Evolutionary conservation across 1,284 basidiomycete species (phyloP).

Genomic region (Cutaneotrichosporon arboriforme): DNA sequence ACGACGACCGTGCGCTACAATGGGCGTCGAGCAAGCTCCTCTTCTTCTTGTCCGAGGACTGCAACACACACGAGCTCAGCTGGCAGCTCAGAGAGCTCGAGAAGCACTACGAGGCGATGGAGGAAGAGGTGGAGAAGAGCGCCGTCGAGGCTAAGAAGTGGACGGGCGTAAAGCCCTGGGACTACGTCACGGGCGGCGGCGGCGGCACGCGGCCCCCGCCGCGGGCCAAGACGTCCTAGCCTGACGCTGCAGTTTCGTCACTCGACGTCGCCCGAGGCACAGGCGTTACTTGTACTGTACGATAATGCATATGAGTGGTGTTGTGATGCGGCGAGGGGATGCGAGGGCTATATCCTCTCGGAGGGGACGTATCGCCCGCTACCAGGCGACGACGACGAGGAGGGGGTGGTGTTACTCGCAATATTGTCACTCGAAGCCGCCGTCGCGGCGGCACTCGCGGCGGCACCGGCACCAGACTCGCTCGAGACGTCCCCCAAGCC

Average conservation of each 20-base stretch:
- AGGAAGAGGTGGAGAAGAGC: constrained; percentile 10
- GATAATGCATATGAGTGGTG: constrained; percentile 9
- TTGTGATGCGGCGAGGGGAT: not conserved
- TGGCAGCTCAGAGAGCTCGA: constrained; percentile 31
- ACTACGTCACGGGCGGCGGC: not conserved
- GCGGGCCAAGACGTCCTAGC: too few species aligned
- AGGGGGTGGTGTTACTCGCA: too few species aligned
- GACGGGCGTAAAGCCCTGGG: not conserved
- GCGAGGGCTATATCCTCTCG: constrained; percentile 8
- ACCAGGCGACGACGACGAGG: not conserved
- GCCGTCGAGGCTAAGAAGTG: constrained; percentile 4
- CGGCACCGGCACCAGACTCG: not conserved
- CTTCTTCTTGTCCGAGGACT: constrained; percentile 38
- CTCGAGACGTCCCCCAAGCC: constrained; percentile 57
- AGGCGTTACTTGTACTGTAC: not conserved
- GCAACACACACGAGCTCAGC: constrained; percentile 30
- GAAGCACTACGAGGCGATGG: constrained; percentile 32
- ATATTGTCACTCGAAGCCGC: too few species aligned
- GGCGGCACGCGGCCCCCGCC: too few species aligned
- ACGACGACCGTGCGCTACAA: constrained; percentile 26
- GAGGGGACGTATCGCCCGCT: not conserved
- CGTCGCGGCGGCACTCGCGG: not conserved
- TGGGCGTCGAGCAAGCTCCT: constrained; percentile 29
- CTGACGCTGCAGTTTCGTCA: too few species aligned
- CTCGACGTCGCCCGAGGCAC: too few species aligned